These are phyloP conservation scores for Cunninghamia lanceolata DNA, from an alignment of 75 land plant species.

Conservation along the genomic window DNA sequence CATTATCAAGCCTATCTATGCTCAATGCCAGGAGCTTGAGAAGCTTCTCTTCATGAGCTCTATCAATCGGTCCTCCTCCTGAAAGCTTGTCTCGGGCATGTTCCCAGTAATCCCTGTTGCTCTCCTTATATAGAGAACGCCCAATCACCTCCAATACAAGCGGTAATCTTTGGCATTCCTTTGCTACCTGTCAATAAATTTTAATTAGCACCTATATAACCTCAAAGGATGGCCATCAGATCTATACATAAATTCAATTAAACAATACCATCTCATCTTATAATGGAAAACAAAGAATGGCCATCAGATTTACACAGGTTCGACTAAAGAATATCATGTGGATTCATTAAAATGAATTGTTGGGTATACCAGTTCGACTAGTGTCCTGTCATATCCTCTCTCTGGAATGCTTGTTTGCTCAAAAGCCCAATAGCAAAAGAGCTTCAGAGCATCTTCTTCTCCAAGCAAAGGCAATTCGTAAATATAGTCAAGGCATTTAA, in stretches of 20 bases:
- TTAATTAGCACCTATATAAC: not conserved
- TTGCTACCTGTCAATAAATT: not conserved
- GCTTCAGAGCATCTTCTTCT: not conserved
- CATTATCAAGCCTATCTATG: not conserved
- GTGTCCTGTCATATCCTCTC: not conserved
- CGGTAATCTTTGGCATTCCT: not conserved
- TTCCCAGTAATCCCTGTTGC: not conserved
- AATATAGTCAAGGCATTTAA: not conserved
- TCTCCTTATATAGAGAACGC: not conserved
- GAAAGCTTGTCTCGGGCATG: not conserved
- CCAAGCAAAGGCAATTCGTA: conserved; percentile 36
- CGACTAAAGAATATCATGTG: not conserved
- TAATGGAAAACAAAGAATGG: not conserved
- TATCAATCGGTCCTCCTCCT: not conserved
- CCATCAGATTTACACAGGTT: too few species aligned
- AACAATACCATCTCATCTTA: not conserved
- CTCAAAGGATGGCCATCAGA: not conserved
- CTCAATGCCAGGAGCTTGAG: not conserved
- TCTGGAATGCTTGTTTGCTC: not conserved
- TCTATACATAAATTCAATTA: not conserved
- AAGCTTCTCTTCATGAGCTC: not conserved
- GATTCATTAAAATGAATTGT: too few species aligned
- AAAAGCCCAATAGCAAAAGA: conserved; percentile 15
- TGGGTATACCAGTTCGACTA: too few species aligned
- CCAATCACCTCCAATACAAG: not conserved